Evolutionary conservation across 345 rosid species (phyloP), one percentile per base, ranked within the genome.

Genomic region (Noccaea bulbosa): DNA sequence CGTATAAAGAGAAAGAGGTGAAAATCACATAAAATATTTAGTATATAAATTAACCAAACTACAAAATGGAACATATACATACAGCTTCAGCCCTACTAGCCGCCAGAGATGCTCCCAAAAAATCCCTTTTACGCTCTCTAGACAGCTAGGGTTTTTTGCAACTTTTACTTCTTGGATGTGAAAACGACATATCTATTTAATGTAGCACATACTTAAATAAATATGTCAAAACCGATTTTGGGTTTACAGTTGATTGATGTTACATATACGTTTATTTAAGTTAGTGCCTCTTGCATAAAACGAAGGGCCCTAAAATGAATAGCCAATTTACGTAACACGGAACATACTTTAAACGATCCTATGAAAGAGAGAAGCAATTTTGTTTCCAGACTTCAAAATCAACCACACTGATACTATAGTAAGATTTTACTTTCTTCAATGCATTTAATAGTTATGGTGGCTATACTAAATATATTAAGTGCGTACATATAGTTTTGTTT

Each of bases 301-400:
- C 40, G 70, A 43, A 72, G 40, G 27, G 70, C 40, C 70, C 47
- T 58, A 58, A 57, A 69, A 53, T 35, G 48, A 43, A 47, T 53
- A 37, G 70, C 47, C 63, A 72, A 9, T 40, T 40, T 50, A 60
- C 24, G 37, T 30, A 33, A 15, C 45, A 44, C 34, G 34, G 55
- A 52, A 7, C 38, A 34, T 57, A 34, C 32, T 39, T 62, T 41
- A 12, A 39, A 69, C 56, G 56, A 44, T 44, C 54, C 11, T 44
- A 20, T 37, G 34, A 22, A 45, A 46, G 24, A 46, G 32, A 16
- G 12, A 43, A 54, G 12, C 14, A 11, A n/a, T 34, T 44, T 15
- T 34, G 34, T 33, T 43, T 33, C 44, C 35, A 43, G 38, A 37
- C 20, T 10, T 67, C 34, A 51, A 65, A 20, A 50, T 54, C 44